A percentile compares a stretch with the other conserved stretches of the same genome.
These are phyloP conservation scores for Globisporangium nagaii DNA, from an alignment of 352 stramenopile genomes.

Conservation along the genomic window DNA sequence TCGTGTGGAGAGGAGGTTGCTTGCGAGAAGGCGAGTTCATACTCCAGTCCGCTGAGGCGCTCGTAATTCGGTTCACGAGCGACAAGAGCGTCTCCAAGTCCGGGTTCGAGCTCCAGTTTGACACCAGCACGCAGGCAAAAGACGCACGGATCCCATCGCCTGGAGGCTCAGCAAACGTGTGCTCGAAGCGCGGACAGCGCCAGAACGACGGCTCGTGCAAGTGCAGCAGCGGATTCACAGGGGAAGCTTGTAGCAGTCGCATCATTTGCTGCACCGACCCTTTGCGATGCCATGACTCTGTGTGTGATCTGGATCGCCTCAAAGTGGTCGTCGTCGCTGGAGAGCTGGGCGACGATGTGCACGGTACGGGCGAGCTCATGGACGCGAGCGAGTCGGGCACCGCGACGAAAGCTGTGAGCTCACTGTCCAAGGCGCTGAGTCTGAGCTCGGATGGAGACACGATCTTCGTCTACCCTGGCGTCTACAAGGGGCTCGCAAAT, in stretches of 20 bases:
- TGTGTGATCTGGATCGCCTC: conserved; percentile 29
- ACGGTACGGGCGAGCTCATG: conserved; percentile 54
- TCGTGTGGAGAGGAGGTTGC: conserved; percentile 57
- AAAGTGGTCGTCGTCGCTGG: conserved; percentile 48
- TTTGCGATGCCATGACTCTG: conserved; percentile 21
- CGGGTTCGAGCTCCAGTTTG: conserved; percentile 47
- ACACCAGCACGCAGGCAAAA: conserved; percentile 18
- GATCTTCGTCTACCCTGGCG: conserved; percentile 57
- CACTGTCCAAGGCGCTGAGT: conserved; percentile 29
- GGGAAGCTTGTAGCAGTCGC: conserved; percentile 61
- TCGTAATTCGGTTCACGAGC: conserved; percentile 34
- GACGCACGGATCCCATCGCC: conserved; percentile 27
- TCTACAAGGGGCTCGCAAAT: conserved; percentile 35
- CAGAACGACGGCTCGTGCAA: conserved; percentile 30
- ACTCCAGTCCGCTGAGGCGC: conserved; percentile 20
- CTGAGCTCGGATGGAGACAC: conserved; percentile 23
- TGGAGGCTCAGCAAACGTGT: conserved; percentile 13
- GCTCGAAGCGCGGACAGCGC: conserved; percentile 30
- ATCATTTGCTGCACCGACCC: conserved; percentile 50
- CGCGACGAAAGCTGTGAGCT: conserved; percentile 43
- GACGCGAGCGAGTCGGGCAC: conserved; percentile 42
- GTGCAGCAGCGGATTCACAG: conserved; percentile 66
- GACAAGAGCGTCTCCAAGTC: conserved; percentile 33
- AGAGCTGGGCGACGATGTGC: conserved; percentile 43
- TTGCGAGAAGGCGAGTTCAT: conserved; percentile 30